Evolutionary conservation across 2,329 filamentous ascomycete species (phyloP).

Genomic region (Aspergillus novofumigatus): DNA sequence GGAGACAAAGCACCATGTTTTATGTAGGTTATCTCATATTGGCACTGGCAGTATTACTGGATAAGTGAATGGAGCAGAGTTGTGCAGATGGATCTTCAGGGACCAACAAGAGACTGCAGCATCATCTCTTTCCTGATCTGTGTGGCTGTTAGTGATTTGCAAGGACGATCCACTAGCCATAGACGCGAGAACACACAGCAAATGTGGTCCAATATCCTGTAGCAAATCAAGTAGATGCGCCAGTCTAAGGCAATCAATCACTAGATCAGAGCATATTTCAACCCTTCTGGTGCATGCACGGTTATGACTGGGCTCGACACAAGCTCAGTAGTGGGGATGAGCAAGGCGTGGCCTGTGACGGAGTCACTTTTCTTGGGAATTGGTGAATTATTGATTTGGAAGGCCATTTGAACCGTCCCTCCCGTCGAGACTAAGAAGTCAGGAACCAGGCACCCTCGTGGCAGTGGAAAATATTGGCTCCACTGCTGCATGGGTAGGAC

Average conservation of each 20-base stretch:
- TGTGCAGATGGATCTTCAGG: background rate
- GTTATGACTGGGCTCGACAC: background rate
- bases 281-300: background rate
- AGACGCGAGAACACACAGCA: background rate
- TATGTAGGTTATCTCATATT: background rate
- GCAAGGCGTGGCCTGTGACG: background rate
- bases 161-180: background rate
- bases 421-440: constrained; percentile 2
- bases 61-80: background rate
- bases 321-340: background rate
- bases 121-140: background rate
- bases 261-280: background rate
- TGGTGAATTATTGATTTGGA: constrained; percentile 7
- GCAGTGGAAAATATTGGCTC: background rate
- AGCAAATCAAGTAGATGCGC: background rate
- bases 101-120: background rate
- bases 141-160: background rate
- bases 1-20: background rate
- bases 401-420: background rate
- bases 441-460: constrained; percentile 4
- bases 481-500: background rate
- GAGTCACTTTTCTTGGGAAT: background rate
- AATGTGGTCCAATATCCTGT: background rate
- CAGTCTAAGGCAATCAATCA: background rate
- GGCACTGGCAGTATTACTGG: background rate